Conservation (phyloP, 2,329 filamentous ascomycete genomes). For the Scedosporium aurantiacum region DNA sequence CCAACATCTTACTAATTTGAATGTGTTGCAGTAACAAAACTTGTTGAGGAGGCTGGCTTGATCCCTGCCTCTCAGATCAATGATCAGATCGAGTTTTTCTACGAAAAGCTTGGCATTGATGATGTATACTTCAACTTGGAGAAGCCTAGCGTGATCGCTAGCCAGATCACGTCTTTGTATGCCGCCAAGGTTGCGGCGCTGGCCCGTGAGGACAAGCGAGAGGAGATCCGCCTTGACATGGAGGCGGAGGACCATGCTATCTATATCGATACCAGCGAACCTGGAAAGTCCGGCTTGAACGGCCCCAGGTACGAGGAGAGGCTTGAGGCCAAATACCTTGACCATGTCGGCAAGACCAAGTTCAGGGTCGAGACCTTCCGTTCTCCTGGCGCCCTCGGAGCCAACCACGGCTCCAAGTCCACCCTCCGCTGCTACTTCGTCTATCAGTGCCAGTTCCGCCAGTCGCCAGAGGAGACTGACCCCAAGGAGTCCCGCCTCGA, state of each 20-base stretch:
- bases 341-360: constrained; percentile 59
- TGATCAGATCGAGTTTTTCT: constrained; percentile 89
- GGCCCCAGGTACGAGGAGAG: constrained; percentile 91
- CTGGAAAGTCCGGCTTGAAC: constrained; percentile 62
- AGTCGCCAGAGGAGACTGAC: constrained; percentile 56
- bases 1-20: background rate
- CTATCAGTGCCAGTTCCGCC: constrained; percentile 88
- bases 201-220: constrained; percentile 81
- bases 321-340: constrained; percentile 91
- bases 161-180: constrained; percentile 91
- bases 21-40: constrained; percentile 56
- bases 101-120: constrained; percentile 93
- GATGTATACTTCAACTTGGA: constrained; percentile 97
- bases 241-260: constrained; percentile 91
- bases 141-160: constrained; percentile 74
- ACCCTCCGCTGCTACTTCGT: constrained; percentile 97
- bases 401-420: constrained; percentile 56
- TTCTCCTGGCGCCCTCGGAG: constrained; percentile 70
- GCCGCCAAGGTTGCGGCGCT: constrained; percentile 93
- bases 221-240: constrained; percentile 93
- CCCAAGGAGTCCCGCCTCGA: constrained; percentile 80
- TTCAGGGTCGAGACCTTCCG: constrained; percentile 98
- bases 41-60: constrained; percentile 70
- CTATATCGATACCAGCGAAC: constrained; percentile 95
- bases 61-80: constrained; percentile 76